phyloP scores from a whole-genome alignment of 148 eudicot species.

The Rhododendron mucronatum region DNA sequence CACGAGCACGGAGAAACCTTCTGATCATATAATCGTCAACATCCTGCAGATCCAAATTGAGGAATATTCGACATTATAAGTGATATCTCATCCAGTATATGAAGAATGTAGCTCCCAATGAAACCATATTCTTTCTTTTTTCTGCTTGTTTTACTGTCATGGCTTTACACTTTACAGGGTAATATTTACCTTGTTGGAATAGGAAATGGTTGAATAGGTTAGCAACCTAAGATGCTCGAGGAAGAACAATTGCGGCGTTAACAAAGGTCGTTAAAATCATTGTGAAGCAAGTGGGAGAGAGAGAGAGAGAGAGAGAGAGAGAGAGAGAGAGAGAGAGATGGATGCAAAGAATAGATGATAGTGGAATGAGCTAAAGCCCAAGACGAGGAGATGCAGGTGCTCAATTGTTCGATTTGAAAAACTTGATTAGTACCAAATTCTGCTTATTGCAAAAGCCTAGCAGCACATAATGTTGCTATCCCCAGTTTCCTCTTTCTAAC shows the following conservation, averaged over 20 bases:
- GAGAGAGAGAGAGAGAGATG: too few species aligned
- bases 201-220: neutral
- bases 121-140: neutral
- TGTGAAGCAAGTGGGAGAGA: too few species aligned
- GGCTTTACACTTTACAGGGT: neutral
- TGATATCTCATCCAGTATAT: neutral
- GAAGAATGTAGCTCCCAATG: neutral
- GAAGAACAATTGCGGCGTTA: neutral
- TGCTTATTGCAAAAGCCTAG: too few species aligned
- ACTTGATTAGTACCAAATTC: too few species aligned
- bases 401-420: too few species aligned
- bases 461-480: too few species aligned
- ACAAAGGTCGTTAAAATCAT: neutral
- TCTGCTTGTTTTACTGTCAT: neutral
- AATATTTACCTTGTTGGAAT: neutral
- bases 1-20: slow-evolving; percentile 81
- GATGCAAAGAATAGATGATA: too few species aligned
- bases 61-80: neutral
- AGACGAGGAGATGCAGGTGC: too few species aligned
- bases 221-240: neutral
- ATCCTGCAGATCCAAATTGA: slow-evolving; percentile 36
- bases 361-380: too few species aligned
- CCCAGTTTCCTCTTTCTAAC: neutral
- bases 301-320: too few species aligned
- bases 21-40: slow-evolving; percentile 52